These are phyloP conservation scores for Periconia digitata DNA, from an alignment of 2,329 filamentous ascomycete species.

Conservation along the genomic window DNA sequence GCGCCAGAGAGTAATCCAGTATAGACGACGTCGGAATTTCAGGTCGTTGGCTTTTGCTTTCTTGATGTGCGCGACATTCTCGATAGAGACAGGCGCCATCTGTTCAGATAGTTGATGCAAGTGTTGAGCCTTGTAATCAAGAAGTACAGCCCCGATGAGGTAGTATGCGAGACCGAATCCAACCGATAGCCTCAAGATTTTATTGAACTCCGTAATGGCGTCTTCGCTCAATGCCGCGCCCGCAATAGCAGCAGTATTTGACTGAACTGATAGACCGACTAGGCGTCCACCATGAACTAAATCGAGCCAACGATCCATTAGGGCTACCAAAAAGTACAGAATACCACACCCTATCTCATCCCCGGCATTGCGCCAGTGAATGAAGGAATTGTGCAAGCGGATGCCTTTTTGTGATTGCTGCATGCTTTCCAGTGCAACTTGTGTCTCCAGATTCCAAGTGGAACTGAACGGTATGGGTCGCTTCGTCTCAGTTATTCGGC, in stretches of 20 bases:
- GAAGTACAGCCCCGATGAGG: slow-evolving; percentile 57
- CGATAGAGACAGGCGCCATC: slow-evolving; percentile 45
- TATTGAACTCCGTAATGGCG: slow-evolving; percentile 20
- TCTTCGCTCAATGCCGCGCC: not conserved
- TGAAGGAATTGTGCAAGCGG: slow-evolving; percentile 58
- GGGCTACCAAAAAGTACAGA: slow-evolving; percentile 57
- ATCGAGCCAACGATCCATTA: slow-evolving; percentile 59
- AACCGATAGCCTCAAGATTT: slow-evolving; percentile 49
- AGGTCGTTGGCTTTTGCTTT: slow-evolving; percentile 49
- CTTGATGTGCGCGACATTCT: slow-evolving; percentile 46
- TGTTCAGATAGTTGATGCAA: slow-evolving; percentile 50
- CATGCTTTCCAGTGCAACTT: slow-evolving; percentile 56
- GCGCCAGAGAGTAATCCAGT: slow-evolving; percentile 53
- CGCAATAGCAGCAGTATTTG: slow-evolving; percentile 8
- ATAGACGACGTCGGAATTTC: slow-evolving; percentile 51
- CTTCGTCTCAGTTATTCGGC: slow-evolving; percentile 50
- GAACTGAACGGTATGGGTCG: slow-evolving; percentile 58
- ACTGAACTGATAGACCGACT: slow-evolving; percentile 39
- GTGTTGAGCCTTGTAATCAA: slow-evolving; percentile 58
- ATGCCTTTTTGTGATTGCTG: slow-evolving; percentile 58
- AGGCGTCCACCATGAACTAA: slow-evolving; percentile 49
- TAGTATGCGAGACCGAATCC: slow-evolving; percentile 62
- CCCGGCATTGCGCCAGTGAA: slow-evolving; percentile 60
- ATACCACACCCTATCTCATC: slow-evolving; percentile 58
- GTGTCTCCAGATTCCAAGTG: slow-evolving; percentile 60